Percentiles rank a stretch among this genome's conserved stretches.
phyloP scores from a whole-genome alignment of 352 stramenopile genomes.

The Pythium phragmitis region DNA sequence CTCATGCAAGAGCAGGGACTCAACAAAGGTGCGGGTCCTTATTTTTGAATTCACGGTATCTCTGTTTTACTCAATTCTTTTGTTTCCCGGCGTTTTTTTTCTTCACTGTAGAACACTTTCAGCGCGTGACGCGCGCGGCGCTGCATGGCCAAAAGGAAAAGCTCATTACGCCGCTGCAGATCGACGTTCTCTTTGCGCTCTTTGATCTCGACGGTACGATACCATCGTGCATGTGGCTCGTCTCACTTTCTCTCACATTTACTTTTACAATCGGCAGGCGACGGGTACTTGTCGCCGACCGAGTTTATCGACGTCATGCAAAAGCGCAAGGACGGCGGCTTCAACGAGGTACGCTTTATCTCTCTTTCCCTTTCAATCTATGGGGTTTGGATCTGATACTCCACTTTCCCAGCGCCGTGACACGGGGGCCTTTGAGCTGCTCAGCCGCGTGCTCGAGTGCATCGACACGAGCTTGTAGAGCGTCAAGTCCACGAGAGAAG shows the following conservation, averaged over 20 bases:
- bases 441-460: conserved; percentile 64
- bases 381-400: neutral
- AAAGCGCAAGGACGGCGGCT: conserved; percentile 79
- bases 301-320: conserved; percentile 89
- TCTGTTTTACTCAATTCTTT: neutral
- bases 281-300: conserved; percentile 72
- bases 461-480: conserved; percentile 48
- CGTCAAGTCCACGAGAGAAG: neutral
- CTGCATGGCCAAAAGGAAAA: conserved; percentile 55
- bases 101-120: conserved; percentile 56
- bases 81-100: neutral
- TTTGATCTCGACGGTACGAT: conserved; percentile 72
- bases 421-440: conserved; percentile 68
- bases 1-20: conserved; percentile 80
- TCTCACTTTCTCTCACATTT: neutral
- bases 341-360: conserved; percentile 57
- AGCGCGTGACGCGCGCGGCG: conserved; percentile 64
- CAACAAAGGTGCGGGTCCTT: conserved; percentile 54
- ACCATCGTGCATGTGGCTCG: neutral
- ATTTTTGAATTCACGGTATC: neutral
- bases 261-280: conserved; percentile 32
- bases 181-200: conserved; percentile 84
- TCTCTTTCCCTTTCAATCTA: neutral
- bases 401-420: conserved; percentile 52
- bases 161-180: conserved; percentile 71